Evolutionary conservation across 306 rosid species (phyloP), one percentile per base, ranked within the genome.

Genomic region (Ziziphus jujuba): DNA sequence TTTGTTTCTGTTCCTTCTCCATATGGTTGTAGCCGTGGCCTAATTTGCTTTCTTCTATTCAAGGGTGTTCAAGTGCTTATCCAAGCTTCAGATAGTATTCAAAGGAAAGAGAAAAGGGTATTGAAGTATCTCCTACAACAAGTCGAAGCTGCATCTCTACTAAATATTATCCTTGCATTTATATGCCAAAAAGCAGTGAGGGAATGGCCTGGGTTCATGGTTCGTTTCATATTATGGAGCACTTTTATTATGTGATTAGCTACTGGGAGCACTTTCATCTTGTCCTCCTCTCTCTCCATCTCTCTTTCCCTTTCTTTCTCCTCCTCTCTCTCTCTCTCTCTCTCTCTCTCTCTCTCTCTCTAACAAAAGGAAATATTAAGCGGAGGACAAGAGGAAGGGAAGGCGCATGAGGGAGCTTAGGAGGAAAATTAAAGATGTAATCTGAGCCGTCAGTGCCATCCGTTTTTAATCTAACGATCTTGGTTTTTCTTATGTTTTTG

Each of bases 81-180:
- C 53, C 59, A 35, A 70, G 79, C 80, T 58, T 85, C 96, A 4
- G 83, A 72, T 23, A 69, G 81, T 19, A 61, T 73, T 3, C 77
- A 87, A 54, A 81, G 87, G 60, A 79, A 67, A 78, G 95, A 88
- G 86, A 88, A 80, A 67, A 70, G 71, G 5, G 76, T 88, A 48
- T 50, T 93, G 1, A 50, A 61, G 76, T 82, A 63, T 80, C 76
- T 86, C 66, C 78, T 90, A 0, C 99, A 96, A 16, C 99, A 93
- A 75, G 92, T 90, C 65, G 97, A 93, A 83, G 96, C 86, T 61
- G 96, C 99, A 56, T 71, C 97, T 63, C 51, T 90, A 14, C 72
- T 93, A 72, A 84, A 95, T 79, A 90, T 93, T 40, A 77, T 71
- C 56, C 96, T 93, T 60, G 97, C 99, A 48, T 90, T 90, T 57